These are phyloP conservation scores for Pseudogymnoascus sp. DNA, from an alignment of 2,329 filamentous ascomycete genomes.

Conservation along the genomic window DNA sequence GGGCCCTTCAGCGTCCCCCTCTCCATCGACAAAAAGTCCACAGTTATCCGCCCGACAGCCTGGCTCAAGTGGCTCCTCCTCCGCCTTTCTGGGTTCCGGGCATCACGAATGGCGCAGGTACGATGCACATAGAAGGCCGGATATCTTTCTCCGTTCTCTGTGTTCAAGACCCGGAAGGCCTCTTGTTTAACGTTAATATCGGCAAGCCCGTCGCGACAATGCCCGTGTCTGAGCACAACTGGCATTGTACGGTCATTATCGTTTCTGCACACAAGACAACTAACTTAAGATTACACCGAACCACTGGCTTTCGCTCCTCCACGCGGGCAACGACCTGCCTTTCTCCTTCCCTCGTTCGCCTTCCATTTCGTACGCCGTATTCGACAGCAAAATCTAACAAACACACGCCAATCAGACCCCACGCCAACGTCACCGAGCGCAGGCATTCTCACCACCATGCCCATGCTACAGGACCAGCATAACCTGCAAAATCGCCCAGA, in stretches of 20 bases:
- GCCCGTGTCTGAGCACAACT: background rate
- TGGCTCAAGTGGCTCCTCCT: constrained; percentile 6
- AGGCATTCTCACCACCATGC: background rate
- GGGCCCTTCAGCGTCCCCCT: constrained; percentile 2
- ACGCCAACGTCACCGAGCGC: background rate
- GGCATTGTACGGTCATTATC: background rate
- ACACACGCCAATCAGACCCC: background rate
- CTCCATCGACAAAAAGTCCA: constrained; percentile 4
- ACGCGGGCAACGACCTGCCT: background rate
- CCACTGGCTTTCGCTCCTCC: constrained; percentile 4
- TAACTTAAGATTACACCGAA: constrained; percentile 7
- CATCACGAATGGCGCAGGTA: constrained; percentile 1
- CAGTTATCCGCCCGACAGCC: constrained; percentile 9
- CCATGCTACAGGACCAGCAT: constrained; percentile 5
- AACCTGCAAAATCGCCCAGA: background rate
- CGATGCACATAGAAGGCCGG: background rate
- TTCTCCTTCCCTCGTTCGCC: background rate
- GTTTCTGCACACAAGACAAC: background rate
- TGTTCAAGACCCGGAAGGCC: background rate
- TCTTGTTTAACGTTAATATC: background rate
- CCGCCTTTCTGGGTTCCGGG: background rate
- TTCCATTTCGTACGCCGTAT: background rate
- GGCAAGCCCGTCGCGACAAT: background rate
- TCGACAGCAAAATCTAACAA: background rate
- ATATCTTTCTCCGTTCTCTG: background rate